Conservation (phyloP, 441 rosid species). For the Populus tomentosa region DNA sequence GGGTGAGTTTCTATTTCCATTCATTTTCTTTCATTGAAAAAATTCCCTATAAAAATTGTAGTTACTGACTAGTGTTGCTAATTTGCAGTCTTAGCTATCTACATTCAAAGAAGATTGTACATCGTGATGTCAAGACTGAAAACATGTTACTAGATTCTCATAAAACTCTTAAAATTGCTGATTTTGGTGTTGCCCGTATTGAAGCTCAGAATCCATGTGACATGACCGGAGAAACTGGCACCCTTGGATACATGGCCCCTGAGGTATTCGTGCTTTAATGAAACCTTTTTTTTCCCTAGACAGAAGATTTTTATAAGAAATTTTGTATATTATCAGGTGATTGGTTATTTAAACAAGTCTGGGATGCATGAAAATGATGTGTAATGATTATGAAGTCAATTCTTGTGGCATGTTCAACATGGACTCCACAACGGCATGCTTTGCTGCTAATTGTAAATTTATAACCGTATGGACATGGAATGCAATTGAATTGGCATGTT, state of each 20-base stretch:
- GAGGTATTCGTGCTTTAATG: slow-evolving; percentile 44
- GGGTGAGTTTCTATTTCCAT: slow-evolving; percentile 41
- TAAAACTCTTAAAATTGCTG: slow-evolving; percentile 73
- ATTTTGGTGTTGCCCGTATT: slow-evolving; percentile 93
- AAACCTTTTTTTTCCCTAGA: not conserved
- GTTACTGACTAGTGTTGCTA: not conserved
- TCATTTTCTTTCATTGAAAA: not conserved
- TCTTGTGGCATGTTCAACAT: not conserved
- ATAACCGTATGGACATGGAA: not conserved
- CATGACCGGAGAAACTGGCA: slow-evolving; percentile 97
- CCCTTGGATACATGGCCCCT: slow-evolving; percentile 96
- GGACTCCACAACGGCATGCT: not conserved
- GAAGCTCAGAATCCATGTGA: slow-evolving; percentile 90
- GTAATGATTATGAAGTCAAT: not conserved
- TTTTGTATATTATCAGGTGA: not conserved
- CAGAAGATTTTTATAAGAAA: not conserved
- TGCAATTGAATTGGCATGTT: not conserved
- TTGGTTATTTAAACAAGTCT: not conserved
- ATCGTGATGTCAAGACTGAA: slow-evolving; percentile 93
- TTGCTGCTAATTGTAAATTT: not conserved
- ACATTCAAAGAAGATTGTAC: slow-evolving; percentile 85
- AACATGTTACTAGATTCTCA: slow-evolving; percentile 68
- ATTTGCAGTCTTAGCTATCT: slow-evolving; percentile 75
- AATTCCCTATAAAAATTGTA: not conserved
- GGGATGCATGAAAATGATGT: not conserved